Evolutionary conservation across 1,139 yeast species (phyloP), one percentile per base, ranked within the genome.

Genomic region (Wickerhamomyces sp.): DNA sequence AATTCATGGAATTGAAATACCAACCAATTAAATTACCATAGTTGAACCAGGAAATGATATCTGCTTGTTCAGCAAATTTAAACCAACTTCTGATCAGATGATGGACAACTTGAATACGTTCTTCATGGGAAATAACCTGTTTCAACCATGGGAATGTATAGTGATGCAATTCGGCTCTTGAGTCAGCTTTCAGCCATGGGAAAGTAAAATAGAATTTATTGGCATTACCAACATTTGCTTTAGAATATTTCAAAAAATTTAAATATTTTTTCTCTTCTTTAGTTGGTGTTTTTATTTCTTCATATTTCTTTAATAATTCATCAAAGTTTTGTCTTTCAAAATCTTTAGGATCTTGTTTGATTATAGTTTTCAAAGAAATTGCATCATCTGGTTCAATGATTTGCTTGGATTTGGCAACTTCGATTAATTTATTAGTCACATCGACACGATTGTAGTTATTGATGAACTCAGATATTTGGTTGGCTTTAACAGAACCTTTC

Each of bases 1-100:
- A 65, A 46, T 78, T 72, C 44, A 74, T 64, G 1, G 82, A 83
- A 54, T 78, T 76, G 66, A 77, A 79, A 44, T 72, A 71, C 86
- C 86, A 80, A 10, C 85, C 85, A 35, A 80, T 63, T 31, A 78
- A 61, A 13, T 80, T 72, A 14, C 87, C 87, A 52, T 78, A 80
- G 41, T 80, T 78, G 36, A 78, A 63, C 83, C 85, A 78, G 10
- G 75, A 63, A 31, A 70, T 64, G 25, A 77, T 60, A 8, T 65
- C 68, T 39, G 72, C 68, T 28, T 70, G 64, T 37, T 70, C 70
- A 14, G 77, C 65, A 55, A 78, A 77, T 47, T 67, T 67, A 45
- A 77, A 69, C 85, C 86, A 80, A 1, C 75, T 70, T 31, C 80
- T 56, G 31, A 72, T 63, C 61, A 77, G 56, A 45, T 74, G 79